phyloP scores from a whole-genome alignment of 148 eudicot species.

The Cornus controversa region DNA sequence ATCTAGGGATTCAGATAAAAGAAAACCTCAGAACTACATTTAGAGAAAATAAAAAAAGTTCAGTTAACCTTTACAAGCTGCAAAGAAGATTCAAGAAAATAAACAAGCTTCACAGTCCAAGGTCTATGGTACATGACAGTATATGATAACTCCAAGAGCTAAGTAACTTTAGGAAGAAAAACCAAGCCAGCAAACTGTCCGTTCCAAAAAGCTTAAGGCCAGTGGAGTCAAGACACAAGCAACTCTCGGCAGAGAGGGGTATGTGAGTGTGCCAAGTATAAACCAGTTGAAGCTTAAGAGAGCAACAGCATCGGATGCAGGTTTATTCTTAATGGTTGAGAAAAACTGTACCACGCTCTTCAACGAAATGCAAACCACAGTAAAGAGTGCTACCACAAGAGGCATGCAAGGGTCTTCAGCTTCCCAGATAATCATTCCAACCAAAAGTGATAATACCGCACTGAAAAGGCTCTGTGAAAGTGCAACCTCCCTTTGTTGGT shows the following conservation, averaged over 20 bases:
- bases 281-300: slow-evolving; percentile 90
- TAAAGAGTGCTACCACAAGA: slow-evolving; percentile 67
- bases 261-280: slow-evolving; percentile 69
- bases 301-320: slow-evolving; percentile 62
- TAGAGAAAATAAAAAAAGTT: not conserved
- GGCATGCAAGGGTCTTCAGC: slow-evolving; percentile 80
- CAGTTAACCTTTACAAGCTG: not conserved
- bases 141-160: not conserved
- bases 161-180: not conserved
- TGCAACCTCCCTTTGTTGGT: slow-evolving; percentile 46
- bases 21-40: not conserved
- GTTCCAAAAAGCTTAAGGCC: slow-evolving; percentile 13
- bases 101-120: not conserved
- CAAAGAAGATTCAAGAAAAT: not conserved
- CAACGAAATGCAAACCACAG: slow-evolving; percentile 70
- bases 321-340: slow-evolving; percentile 47
- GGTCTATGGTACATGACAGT: not conserved
- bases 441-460: slow-evolving; percentile 58
- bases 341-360: slow-evolving; percentile 59
- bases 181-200: slow-evolving; percentile 10
- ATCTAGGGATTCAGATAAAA: not conserved
- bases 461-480: slow-evolving; percentile 63
- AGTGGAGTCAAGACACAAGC: slow-evolving; percentile 41
- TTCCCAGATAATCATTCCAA: slow-evolving; percentile 64
- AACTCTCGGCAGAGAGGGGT: slow-evolving; percentile 56